These are phyloP conservation scores for Cicer pinnatifidum DNA, from an alignment of 306 rosid species.

Conservation along the genomic window DNA sequence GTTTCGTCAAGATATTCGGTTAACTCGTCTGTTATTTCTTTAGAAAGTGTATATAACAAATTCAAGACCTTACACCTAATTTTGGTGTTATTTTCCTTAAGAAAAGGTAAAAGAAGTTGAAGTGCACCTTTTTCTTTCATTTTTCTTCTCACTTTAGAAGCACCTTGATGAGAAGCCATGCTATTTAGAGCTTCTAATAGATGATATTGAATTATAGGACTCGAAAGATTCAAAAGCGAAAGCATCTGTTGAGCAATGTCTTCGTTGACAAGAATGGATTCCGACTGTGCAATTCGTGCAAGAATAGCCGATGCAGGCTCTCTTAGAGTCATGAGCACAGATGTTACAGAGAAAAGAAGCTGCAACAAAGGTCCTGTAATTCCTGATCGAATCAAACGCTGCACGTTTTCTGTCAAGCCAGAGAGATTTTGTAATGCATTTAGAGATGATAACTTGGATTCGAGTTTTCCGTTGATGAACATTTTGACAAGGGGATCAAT, in stretches of 20 bases:
- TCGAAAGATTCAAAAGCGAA: constrained; percentile 80
- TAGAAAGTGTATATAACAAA: constrained; percentile 70
- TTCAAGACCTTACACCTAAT: constrained; percentile 61
- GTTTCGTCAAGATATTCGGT: constrained; percentile 71
- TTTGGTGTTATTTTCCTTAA: constrained; percentile 61
- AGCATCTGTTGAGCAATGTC: constrained; percentile 85
- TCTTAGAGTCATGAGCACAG: constrained; percentile 87
- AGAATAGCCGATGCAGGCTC: constrained; percentile 92
- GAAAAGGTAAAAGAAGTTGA: constrained; percentile 77
- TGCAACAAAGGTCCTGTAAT: constrained; percentile 68
- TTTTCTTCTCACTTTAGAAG: constrained; percentile 62
- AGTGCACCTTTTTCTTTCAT: constrained; percentile 82
- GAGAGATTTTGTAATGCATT: constrained; percentile 85
- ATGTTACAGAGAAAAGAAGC: constrained; percentile 92
- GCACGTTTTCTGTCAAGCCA: constrained; percentile 64
- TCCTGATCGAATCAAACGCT: constrained; percentile 66
- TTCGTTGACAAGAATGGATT: constrained; percentile 61
- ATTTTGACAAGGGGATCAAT: constrained; percentile 73
- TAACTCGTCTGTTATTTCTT: constrained; percentile 69
- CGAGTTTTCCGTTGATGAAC: constrained; percentile 79
- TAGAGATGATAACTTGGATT: constrained; percentile 82
- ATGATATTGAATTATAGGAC: constrained; percentile 78
- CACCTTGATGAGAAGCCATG: constrained; percentile 72
- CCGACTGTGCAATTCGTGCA: constrained; percentile 80
- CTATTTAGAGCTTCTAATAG: constrained; percentile 79